Conservation (phyloP, 2,329 filamentous ascomycete genomes). For the Penicillium frequentans region DNA sequence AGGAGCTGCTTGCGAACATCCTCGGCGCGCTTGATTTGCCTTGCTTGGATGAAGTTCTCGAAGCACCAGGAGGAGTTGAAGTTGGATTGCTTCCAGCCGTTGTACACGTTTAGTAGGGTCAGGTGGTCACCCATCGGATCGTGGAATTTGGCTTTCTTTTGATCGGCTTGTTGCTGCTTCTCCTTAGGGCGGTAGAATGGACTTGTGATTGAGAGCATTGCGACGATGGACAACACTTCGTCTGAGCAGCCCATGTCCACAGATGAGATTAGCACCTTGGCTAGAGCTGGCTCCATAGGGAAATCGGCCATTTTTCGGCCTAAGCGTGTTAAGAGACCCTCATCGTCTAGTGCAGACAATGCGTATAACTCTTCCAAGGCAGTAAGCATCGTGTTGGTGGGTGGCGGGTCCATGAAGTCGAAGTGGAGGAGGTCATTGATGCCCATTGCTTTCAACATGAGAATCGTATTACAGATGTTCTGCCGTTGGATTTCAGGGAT, state of each 20-base stretch:
- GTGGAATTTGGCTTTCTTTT: constrained; percentile 97
- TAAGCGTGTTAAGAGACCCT: constrained; percentile 86
- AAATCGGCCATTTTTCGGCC: constrained; percentile 98
- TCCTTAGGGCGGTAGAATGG: constrained; percentile 97
- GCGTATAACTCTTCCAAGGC: constrained; percentile 94
- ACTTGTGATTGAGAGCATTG: constrained; percentile 83
- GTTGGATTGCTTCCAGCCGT: constrained; percentile 86
- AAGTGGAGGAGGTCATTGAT: constrained; percentile 97
- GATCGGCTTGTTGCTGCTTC: constrained; percentile 92
- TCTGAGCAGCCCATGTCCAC: constrained; percentile 89
- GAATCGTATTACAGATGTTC: constrained; percentile 87
- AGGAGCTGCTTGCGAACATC: constrained; percentile 91
- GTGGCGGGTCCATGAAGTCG: constrained; percentile 98
- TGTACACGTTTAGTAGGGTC: constrained; percentile 94
- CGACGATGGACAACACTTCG: constrained; percentile 90
- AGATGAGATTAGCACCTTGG: constrained; percentile 85
- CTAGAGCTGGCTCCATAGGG: constrained; percentile 91
- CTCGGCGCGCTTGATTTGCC: constrained; percentile 82
- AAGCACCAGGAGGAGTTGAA: constrained; percentile 90
- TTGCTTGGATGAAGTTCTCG: constrained; percentile 95
- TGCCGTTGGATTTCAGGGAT: constrained; percentile 96
- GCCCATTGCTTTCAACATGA: constrained; percentile 98
- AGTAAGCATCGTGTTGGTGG: constrained; percentile 96
- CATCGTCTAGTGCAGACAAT: constrained; percentile 86
- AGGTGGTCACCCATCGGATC: constrained; percentile 93